Conservation (phyloP, 2,329 filamentous ascomycete genomes). For the Leptographium flavum region DNA sequence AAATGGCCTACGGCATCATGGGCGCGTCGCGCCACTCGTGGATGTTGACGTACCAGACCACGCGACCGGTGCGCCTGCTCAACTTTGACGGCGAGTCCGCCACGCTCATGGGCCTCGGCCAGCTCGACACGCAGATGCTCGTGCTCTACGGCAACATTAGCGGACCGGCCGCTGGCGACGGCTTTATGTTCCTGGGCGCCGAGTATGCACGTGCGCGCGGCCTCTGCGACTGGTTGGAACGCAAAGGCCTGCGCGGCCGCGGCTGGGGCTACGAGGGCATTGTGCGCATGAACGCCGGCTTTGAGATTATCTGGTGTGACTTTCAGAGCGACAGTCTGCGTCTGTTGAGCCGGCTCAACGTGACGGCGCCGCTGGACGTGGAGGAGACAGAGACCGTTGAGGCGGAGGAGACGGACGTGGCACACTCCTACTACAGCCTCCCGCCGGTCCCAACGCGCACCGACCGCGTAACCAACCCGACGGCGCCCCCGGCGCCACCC, state of each 20-base stretch:
- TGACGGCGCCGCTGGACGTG: slow-evolving; percentile 26
- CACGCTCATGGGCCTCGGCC: slow-evolving; percentile 29
- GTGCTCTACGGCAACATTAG: slow-evolving; percentile 31
- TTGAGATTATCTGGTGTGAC: slow-evolving; percentile 38
- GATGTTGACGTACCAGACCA: slow-evolving; percentile 34
- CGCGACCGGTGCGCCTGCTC: slow-evolving; percentile 24
- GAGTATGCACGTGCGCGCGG: slow-evolving; percentile 33
- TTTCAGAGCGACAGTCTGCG: slow-evolving; percentile 28
- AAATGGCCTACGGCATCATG: slow-evolving; percentile 40
- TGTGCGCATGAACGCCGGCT: slow-evolving; percentile 36
- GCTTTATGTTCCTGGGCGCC: slow-evolving; percentile 18
- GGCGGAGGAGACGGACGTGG: neutral
- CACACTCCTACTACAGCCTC: slow-evolving; percentile 19
- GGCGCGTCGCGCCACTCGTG: slow-evolving; percentile 26
- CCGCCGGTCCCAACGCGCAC: slow-evolving; percentile 22
- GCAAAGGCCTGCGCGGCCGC: slow-evolving; percentile 24
- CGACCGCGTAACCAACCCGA: slow-evolving; percentile 19
- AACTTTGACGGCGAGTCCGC: slow-evolving; percentile 38
- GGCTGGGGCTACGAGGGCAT: slow-evolving; percentile 35
- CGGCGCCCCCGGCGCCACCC: slow-evolving; percentile 21
- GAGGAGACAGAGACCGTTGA: slow-evolving; percentile 2
- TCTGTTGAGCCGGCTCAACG: slow-evolving; percentile 28
- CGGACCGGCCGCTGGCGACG: slow-evolving; percentile 17
- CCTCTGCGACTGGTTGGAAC: slow-evolving; percentile 29
- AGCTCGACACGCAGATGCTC: slow-evolving; percentile 34